These are phyloP conservation scores for Pseudonectria buxi DNA, from an alignment of 2,329 filamentous ascomycete genomes.

Conservation along the genomic window DNA sequence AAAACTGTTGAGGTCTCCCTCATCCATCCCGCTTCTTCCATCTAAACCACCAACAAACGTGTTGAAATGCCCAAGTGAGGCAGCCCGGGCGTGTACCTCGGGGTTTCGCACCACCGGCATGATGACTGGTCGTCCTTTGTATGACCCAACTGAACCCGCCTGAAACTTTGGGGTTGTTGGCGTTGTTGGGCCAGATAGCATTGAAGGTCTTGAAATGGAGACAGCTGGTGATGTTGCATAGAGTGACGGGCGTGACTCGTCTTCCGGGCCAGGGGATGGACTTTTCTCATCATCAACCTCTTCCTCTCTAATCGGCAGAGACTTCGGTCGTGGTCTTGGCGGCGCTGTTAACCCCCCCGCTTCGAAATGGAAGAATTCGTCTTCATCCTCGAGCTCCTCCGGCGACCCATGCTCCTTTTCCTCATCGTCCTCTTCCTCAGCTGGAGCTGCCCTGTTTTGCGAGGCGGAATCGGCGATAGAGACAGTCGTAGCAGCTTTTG, in stretches of 20 bases:
- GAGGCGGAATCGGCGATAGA: not conserved
- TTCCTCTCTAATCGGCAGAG: conserved; percentile 26
- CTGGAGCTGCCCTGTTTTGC: not conserved
- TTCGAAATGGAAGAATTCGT: conserved; percentile 43
- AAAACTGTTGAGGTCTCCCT: conserved; percentile 38
- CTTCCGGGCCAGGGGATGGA: conserved; percentile 4
- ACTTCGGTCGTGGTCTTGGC: conserved; percentile 19
- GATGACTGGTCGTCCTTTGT: conserved; percentile 45
- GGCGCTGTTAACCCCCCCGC: conserved; percentile 26
- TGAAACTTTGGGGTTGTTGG: conserved; percentile 29
- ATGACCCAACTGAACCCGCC: conserved; percentile 44
- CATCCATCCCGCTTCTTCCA: conserved; percentile 43
- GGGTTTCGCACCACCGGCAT: conserved; percentile 46
- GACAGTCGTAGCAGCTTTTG: conserved; percentile 5
- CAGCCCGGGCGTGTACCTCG: conserved; percentile 42
- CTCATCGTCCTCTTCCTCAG: conserved; percentile 2
- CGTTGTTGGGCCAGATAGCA: conserved; percentile 22
- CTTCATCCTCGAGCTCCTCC: conserved; percentile 22
- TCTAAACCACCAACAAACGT: conserved; percentile 49
- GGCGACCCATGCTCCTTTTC: not conserved
- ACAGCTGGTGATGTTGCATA: conserved; percentile 41
- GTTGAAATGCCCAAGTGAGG: conserved; percentile 40
- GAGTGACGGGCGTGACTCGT: conserved; percentile 19
- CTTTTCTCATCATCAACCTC: conserved; percentile 26
- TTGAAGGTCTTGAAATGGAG: conserved; percentile 27